phyloP scores from a whole-genome alignment of 2,329 filamentous ascomycete species.

The Phoma herbarum region DNA sequence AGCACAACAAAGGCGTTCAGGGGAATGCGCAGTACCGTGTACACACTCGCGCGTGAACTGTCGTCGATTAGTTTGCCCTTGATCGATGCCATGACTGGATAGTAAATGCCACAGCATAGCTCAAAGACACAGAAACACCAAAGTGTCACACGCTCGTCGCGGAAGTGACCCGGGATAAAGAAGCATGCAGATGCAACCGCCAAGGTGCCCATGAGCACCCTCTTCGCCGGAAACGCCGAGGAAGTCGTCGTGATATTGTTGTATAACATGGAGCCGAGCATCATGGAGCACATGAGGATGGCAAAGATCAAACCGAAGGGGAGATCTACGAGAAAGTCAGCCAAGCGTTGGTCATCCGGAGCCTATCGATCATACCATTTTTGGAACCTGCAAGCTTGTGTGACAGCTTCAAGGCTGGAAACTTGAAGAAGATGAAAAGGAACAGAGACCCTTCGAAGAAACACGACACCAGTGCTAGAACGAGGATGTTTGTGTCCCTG shows the following conservation, averaged over 20 bases:
- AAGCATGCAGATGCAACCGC: conserved; percentile 41
- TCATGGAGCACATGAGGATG: conserved; percentile 67
- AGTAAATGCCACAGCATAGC: conserved; percentile 66
- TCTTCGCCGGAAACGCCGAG: conserved; percentile 34
- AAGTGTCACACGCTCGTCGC: conserved; percentile 59
- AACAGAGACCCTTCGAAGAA: conserved; percentile 71
- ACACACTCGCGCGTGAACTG: conserved; percentile 62
- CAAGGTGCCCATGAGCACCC: conserved; percentile 41
- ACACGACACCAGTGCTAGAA: conserved; percentile 62
- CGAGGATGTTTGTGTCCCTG: conserved; percentile 59
- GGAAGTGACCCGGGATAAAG: conserved; percentile 51
- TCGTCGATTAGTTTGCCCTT: conserved; percentile 66
- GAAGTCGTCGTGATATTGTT: conserved; percentile 46
- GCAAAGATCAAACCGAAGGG: conserved; percentile 65
- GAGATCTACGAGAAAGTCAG: conserved; percentile 35
- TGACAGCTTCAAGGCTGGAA: conserved; percentile 59
- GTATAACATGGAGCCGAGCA: conserved; percentile 66
- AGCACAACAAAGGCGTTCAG: conserved; percentile 58
- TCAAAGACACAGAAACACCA: conserved; percentile 68
- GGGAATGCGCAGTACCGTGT: conserved; percentile 66
- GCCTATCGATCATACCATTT: conserved; percentile 29
- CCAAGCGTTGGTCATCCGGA: neutral
- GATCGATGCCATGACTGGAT: conserved; percentile 63
- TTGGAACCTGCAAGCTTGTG: conserved; percentile 42
- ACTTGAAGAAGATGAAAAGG: conserved; percentile 71